Base-by-base conservation (phyloP, 1,139 yeast species). In the Hyphopichia fennica region DNA sequence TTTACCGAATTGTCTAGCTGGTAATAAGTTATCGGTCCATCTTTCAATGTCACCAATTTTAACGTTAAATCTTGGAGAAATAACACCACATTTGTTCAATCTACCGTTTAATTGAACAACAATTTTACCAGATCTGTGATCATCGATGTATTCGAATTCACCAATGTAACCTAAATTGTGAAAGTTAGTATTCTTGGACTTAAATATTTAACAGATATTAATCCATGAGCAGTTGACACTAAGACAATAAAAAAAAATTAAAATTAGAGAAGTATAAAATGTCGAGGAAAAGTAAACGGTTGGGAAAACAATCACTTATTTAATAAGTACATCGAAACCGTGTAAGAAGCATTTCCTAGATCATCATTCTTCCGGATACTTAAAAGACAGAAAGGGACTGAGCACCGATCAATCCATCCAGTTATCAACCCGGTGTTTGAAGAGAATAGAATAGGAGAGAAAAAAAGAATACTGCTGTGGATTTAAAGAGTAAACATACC, bases 1-100 rank as follows among this genome's bases (percentile, higher is more conserved):
- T 78, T 78, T 90, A 79, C 98, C 98, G 65, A 91, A 91, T 77
- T 91, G 98, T 86, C 98, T 89, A 55, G 98, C 96, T 67, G 98
- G 98, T 68, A 91, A 81, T 69, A 91, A 84, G 83, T 89, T 90
- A 72, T 84, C 96, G 60, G 96, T 90, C 98, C 98, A 91, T 78
- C 88, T 89, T 79, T 91, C 98, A 63, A 91, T 84, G 66, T 91
- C 98, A 65, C 73, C 83, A 55, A 91, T 84, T 76, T 89, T 87
- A 65, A 91, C 93, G 79, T 91, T 91, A 80, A 89, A 91, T 81
- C 98, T 89, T 75, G 98, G 98, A 49, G 95, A 87, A 67, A 91
- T 90, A 53, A 91, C 98, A 79, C 98, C 98, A 74, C 95, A 89
- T 79, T 91, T 91, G 90, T 91, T 91, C 67, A 91, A 82, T 81